A percentile compares a stretch with the other conserved stretches of the same genome.
phyloP scores from a whole-genome alignment of 129 eudicot genomes.

The Flaveria trinervia region DNA sequence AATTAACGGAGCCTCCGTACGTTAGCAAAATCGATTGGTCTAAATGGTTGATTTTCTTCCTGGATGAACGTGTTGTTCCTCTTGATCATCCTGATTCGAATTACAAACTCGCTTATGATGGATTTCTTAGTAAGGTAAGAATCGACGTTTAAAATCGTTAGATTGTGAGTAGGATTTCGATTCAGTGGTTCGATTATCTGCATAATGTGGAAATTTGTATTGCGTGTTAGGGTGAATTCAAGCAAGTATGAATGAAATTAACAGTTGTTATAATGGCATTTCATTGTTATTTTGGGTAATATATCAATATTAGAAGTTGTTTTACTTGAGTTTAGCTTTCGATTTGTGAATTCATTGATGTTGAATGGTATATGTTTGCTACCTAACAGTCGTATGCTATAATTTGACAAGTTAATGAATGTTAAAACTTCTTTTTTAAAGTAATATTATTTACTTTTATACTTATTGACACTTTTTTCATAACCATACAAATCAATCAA shows the following conservation, averaged over 20 bases:
- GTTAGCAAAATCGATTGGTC: slow-evolving; percentile 56
- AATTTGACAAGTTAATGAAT: neutral
- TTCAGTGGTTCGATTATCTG: neutral
- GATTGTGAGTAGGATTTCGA: neutral
- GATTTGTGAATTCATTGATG: neutral
- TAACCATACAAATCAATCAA: no score
- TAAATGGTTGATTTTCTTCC: slow-evolving; percentile 68
- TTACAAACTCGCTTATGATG: slow-evolving; percentile 64
- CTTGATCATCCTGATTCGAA: slow-evolving; percentile 61
- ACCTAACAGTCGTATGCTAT: neutral
- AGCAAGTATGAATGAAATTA: neutral
- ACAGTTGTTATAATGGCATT: neutral
- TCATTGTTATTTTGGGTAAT: neutral
- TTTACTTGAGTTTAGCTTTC: neutral
- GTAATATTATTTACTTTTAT: no score
- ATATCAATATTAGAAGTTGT: neutral
- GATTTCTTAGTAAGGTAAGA: slow-evolving; percentile 73
- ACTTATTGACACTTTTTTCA: no score
- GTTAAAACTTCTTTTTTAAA: no score
- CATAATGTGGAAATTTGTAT: neutral
- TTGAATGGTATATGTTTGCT: neutral
- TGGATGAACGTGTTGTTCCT: slow-evolving; percentile 83
- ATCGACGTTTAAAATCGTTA: no score
- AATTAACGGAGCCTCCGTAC: slow-evolving; percentile 54
- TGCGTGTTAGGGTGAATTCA: neutral